Conservation (phyloP, 2,329 filamentous ascomycete species). For the Leptographium wingfieldii region DNA sequence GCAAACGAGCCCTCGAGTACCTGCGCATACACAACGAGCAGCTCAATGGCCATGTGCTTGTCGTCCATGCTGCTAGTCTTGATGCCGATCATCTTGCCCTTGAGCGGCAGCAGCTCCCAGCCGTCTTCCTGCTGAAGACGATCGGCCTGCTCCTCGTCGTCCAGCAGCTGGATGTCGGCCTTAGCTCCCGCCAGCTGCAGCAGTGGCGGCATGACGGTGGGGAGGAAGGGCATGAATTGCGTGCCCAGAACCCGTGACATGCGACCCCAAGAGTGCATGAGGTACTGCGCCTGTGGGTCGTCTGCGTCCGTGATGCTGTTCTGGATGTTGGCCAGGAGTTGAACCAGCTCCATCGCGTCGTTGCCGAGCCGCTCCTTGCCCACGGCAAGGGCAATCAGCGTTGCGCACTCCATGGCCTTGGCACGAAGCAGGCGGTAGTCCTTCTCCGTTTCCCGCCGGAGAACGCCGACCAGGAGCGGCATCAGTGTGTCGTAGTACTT, state of each 20-base stretch:
- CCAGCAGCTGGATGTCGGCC: conserved; percentile 90
- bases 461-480: conserved; percentile 82
- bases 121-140: conserved; percentile 89
- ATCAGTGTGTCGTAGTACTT: conserved; percentile 95
- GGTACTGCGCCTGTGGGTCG: conserved; percentile 90
- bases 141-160: conserved; percentile 89
- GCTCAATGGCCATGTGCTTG: conserved; percentile 98
- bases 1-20: conserved; percentile 89
- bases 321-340: conserved; percentile 79
- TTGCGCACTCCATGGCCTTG: conserved; percentile 99
- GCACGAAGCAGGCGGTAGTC: conserved; percentile 83
- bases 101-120: conserved; percentile 93
- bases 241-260: conserved; percentile 91
- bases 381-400: conserved; percentile 86
- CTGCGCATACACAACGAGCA: conserved; percentile 93
- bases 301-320: conserved; percentile 77
- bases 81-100: conserved; percentile 97
- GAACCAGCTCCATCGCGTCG: conserved; percentile 78
- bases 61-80: conserved; percentile 94
- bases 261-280: conserved; percentile 97
- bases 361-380: conserved; percentile 83
- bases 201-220: conserved; percentile 87
- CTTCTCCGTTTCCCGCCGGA: conserved; percentile 83
- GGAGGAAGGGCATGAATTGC: conserved; percentile 87
- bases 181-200: conserved; percentile 86